These are phyloP conservation scores for Trichoderma asperellum DNA, from an alignment of 2,329 filamentous ascomycete genomes.

Conservation along the genomic window DNA sequence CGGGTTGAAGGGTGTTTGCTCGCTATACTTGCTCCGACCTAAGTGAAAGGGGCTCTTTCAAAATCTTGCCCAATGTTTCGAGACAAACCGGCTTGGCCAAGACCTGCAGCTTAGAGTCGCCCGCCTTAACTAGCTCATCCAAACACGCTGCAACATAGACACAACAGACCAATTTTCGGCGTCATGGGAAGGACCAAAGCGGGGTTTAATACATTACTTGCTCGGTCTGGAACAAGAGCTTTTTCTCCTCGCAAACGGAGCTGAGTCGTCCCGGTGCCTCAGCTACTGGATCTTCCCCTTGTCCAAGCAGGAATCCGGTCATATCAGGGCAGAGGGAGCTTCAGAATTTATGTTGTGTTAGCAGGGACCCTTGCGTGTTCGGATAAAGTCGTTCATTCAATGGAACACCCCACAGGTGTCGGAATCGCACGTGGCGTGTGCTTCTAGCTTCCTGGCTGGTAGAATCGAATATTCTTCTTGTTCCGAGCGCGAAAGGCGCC, in stretches of 20 bases:
- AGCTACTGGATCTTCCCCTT: not conserved
- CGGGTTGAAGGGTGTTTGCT: not conserved
- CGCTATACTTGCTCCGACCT: not conserved
- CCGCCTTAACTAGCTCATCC: not conserved
- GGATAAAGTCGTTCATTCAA: constrained; percentile 15
- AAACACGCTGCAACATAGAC: not conserved
- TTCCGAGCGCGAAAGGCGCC: constrained; percentile 7
- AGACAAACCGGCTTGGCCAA: not conserved
- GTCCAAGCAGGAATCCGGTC: not conserved
- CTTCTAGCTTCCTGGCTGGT: constrained; percentile 20
- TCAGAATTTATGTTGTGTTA: not conserved
- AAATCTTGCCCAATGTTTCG: not conserved
- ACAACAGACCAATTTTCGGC: not conserved
- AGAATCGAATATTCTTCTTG: constrained; percentile 27
- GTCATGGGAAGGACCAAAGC: constrained; percentile 19
- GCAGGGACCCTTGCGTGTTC: constrained; percentile 6
- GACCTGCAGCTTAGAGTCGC: not conserved
- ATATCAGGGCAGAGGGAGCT: not conserved
- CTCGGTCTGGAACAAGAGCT: constrained; percentile 14
- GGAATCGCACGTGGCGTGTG: constrained; percentile 27
- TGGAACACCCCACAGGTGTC: constrained; percentile 23
- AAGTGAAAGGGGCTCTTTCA: not conserved
- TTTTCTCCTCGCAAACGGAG: not conserved
- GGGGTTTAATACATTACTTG: constrained; percentile 1
- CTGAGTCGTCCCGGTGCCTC: not conserved